These are phyloP conservation scores for Phialophora expanda DNA, from an alignment of 2,329 filamentous ascomycete genomes.

Conservation along the genomic window DNA sequence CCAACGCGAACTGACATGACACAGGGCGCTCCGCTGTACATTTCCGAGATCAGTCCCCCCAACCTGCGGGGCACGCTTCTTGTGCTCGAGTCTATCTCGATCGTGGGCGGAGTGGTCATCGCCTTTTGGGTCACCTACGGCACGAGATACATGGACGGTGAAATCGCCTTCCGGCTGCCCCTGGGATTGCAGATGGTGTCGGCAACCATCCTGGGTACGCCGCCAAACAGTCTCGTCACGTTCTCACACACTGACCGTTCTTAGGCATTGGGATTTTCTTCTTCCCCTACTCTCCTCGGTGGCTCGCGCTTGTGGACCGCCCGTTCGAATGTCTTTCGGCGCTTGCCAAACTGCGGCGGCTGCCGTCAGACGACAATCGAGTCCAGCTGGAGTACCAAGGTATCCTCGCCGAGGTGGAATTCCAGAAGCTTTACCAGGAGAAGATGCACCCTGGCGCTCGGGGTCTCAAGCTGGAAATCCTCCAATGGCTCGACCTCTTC, in stretches of 20 bases:
- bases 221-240: no score
- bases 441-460: background rate
- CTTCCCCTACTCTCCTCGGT: slow-evolving; percentile 55
- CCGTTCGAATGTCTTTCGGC: slow-evolving; percentile 49
- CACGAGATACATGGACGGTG: slow-evolving; percentile 49
- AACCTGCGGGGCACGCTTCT: slow-evolving; percentile 47
- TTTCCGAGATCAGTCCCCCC: slow-evolving; percentile 35
- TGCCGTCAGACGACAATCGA: slow-evolving; percentile 51
- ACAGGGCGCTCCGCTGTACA: slow-evolving; percentile 32
- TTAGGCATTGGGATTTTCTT: slow-evolving; percentile 48
- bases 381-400: slow-evolving; percentile 51
- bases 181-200: slow-evolving; percentile 46
- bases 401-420: slow-evolving; percentile 1
- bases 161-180: slow-evolving; percentile 53
- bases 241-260: no score
- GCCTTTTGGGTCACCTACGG: slow-evolving; percentile 63
- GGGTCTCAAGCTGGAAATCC: background rate
- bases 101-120: slow-evolving; percentile 56
- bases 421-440: background rate
- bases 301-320: slow-evolving; percentile 51
- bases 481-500: slow-evolving; percentile 4
- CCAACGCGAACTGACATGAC: background rate
- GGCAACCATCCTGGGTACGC: slow-evolving; percentile 42
- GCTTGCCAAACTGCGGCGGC: slow-evolving; percentile 49
- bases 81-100: slow-evolving; percentile 54